Evolutionary conservation across 768 basidiomycete species (phyloP), one percentile per base, ranked within the genome.

Genomic region (Floccularia luteovirens): DNA sequence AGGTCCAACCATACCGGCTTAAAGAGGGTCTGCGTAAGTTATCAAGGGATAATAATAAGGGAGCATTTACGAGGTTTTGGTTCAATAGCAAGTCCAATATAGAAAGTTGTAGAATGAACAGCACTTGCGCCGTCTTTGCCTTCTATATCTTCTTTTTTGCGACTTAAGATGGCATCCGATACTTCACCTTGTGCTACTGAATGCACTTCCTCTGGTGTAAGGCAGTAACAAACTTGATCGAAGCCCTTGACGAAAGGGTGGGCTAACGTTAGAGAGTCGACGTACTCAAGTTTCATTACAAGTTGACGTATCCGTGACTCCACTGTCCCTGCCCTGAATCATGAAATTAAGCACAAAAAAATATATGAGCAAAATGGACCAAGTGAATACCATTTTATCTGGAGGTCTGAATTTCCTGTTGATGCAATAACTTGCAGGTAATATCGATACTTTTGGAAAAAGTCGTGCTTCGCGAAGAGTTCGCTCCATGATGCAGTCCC

Each of bases 51-150:
- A 8, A 19, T 8, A 5, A 10, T 14, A 39, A 16, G n/a, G 14
- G 13, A 27, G 12, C 11, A 25, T 20, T 46, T 64, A 96, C 93
- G 74, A 63, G 80, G 86, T 66, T 84, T 93, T 41, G 90, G 85
- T 58, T 91, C 86, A 46, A 99, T 88, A 31, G 81, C 77, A 41
- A 99, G 74, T 14, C 96, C 96, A 48, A 99, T 91, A 55, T 94
- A 99, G 62, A 96, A 98, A 1, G 88, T 90, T n/a, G 92, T 92
- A n/a, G 91, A 87, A 57, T 86, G 77, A 6, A 97, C 88, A n/a
- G 77, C 70, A 31, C 81, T 78, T 31, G 76, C 75, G 42, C 82
- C 85, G 45, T 86, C 79, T 51, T 81, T 79, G 49, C 72, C 79
- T 57, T 82, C 80, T 24, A 81, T 77, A 42, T 90, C 88, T 62